A percentile compares a stretch with the other conserved stretches of the same genome.
These are phyloP conservation scores for Daldinia sp. DNA, from an alignment of 2,329 filamentous ascomycete genomes.

Conservation along the genomic window DNA sequence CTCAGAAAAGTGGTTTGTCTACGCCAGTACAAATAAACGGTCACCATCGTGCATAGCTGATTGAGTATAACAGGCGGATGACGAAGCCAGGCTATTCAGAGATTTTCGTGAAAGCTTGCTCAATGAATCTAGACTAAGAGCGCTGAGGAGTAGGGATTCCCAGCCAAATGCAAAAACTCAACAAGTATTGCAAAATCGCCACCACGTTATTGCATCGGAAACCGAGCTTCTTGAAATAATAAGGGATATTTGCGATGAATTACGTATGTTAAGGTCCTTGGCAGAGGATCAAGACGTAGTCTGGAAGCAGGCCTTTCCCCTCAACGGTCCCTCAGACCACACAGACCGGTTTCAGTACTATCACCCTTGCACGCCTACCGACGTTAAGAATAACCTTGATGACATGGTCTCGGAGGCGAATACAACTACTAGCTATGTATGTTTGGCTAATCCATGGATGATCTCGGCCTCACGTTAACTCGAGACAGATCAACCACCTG, in stretches of 20 bases:
- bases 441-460: neutral
- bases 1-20: conserved; percentile 20
- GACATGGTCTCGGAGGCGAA: conserved; percentile 12
- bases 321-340: neutral
- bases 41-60: neutral
- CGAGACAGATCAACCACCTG: conserved; percentile 6
- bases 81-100: conserved; percentile 15
- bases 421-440: conserved; percentile 3
- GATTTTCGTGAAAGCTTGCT: conserved; percentile 15
- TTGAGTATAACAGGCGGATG: conserved; percentile 10
- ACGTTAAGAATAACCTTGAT: conserved; percentile 14
- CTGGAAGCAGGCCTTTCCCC: conserved; percentile 24
- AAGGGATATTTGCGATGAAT: conserved; percentile 25
- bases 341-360: neutral
- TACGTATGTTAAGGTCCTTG: conserved; percentile 21
- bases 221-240: conserved; percentile 18
- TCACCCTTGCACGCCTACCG: conserved; percentile 12
- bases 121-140: no score
- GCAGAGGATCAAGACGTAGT: conserved; percentile 25
- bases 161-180: neutral
- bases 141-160: neutral
- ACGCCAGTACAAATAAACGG: no score
- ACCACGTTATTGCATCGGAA: conserved; percentile 19
- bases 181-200: neutral
- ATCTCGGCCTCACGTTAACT: neutral